Conservation (phyloP, 345 rosid species). For the Citrus unshiu region DNA sequence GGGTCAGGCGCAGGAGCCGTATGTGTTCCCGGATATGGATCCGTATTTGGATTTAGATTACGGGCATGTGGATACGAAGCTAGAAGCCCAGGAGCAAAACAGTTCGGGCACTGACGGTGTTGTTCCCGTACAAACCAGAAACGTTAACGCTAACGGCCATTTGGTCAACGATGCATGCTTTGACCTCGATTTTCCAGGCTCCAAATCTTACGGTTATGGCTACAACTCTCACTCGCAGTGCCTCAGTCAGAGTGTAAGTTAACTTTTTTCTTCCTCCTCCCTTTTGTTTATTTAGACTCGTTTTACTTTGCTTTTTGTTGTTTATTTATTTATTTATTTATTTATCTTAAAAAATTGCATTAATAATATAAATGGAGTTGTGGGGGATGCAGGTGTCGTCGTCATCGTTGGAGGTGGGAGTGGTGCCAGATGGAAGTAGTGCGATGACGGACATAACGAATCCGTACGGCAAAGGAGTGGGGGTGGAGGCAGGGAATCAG, state of each 20-base stretch:
- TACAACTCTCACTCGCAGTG: conserved; percentile 34
- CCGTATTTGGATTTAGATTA: conserved; percentile 78
- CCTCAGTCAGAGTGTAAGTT: conserved; percentile 69
- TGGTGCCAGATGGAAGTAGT: conserved; percentile 78
- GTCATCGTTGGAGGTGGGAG: conserved; percentile 84
- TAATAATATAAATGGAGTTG: not conserved
- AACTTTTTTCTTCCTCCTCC: not conserved
- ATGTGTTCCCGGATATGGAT: conserved; percentile 62
- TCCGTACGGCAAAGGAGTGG: conserved; percentile 40
- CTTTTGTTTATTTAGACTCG: too few relatives aligned
- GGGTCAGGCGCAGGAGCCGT: conserved; percentile 70
- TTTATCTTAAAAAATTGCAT: not conserved
- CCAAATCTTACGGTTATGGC: conserved; percentile 44
- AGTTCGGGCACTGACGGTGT: conserved; percentile 86
- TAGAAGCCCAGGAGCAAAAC: conserved; percentile 67
- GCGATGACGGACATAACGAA: conserved; percentile 59
- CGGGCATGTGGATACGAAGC: conserved; percentile 53
- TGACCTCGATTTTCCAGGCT: conserved; percentile 54
- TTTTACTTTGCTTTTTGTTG: too few relatives aligned
- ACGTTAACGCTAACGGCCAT: conserved; percentile 29
- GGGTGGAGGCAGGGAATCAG: conserved; percentile 47
- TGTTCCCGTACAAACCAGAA: conserved; percentile 62
- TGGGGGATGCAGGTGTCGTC: conserved; percentile 62
- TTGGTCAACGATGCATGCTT: conserved; percentile 47
- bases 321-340: not conserved